Conservation (phyloP, 164 flowering plant species). For the Berberis thunbergii region DNA sequence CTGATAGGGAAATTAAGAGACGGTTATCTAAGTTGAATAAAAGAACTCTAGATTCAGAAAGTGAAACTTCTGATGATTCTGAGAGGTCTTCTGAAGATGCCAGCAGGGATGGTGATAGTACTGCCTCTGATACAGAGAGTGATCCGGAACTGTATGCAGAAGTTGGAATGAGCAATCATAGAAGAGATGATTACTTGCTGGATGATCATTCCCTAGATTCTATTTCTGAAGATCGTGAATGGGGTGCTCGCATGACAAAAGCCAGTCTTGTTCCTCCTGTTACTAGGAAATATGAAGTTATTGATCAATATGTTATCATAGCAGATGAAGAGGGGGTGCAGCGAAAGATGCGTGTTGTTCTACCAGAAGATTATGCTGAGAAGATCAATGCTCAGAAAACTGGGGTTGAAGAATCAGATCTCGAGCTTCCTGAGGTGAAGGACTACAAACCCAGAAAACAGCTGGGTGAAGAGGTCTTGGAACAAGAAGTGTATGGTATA, state of each 20-base stretch:
- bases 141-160: constrained; percentile 48
- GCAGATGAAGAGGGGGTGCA: constrained; percentile 90
- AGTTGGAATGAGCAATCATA: constrained; percentile 30
- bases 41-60: constrained; percentile 63
- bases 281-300: constrained; percentile 95
- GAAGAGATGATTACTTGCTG: constrained; percentile 25
- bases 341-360: constrained; percentile 84
- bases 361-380: constrained; percentile 92
- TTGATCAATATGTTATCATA: constrained; percentile 77
- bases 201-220: constrained; percentile 56
- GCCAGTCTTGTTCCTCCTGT: constrained; percentile 98
- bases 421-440: constrained; percentile 97
- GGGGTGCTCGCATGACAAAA: constrained; percentile 99
- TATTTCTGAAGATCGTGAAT: constrained; percentile 78
- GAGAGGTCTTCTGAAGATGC: constrained; percentile 52
- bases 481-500: constrained; percentile 98
- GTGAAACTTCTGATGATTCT: constrained; percentile 82
- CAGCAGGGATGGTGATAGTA: constrained; percentile 41
- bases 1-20: constrained; percentile 75
- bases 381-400: constrained; percentile 73
- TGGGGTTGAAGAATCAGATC: constrained; percentile 80
- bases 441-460: constrained; percentile 84
- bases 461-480: constrained; percentile 89
- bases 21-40: constrained; percentile 66
- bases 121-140: constrained; percentile 74